A percentile compares a stretch with the other conserved stretches of the same genome.
Conservation (phyloP, 2,329 filamentous ascomycete species). For the Penicillium sclerotiorum region DNA sequence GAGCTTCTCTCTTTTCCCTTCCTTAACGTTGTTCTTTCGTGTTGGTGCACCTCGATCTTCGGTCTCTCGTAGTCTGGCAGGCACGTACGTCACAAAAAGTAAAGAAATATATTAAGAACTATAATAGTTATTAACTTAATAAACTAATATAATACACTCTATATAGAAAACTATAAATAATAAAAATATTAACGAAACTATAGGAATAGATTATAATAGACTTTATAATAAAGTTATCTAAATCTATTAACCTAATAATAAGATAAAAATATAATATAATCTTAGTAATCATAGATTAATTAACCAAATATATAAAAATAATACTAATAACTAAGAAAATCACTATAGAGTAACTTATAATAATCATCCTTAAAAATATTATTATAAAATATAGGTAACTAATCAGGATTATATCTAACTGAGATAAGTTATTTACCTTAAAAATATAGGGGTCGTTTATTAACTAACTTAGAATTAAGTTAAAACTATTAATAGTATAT, state of each 20-base stretch:
- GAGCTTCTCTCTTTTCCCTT: no score
- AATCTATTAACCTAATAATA: no score
- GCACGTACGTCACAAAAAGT: no score
- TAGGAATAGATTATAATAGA: conserved; percentile 7
- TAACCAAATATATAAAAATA: neutral
- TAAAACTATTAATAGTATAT: conserved; percentile 5
- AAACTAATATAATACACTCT: neutral
- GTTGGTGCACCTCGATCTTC: no score
- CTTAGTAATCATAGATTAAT: neutral
- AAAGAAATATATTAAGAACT: conserved; percentile 2
- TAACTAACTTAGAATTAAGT: conserved; percentile 1
- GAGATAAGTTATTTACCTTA: conserved; percentile 7
- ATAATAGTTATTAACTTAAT: neutral
- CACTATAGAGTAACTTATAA: neutral
- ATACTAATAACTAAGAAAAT: neutral
- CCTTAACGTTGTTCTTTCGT: no score
- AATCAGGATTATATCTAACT: neutral
- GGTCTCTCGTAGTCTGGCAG: no score
- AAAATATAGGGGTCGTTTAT: conserved; percentile 6
- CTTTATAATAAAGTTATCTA: conserved; percentile 4
- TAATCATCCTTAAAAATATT: neutral
- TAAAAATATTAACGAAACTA: neutral
- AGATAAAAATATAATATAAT: neutral
- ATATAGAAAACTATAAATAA: neutral
- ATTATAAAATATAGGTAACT: neutral